phyloP scores from a whole-genome alignment of 2,329 filamentous ascomycete genomes.

The Simplicillium aogashimaense region DNA sequence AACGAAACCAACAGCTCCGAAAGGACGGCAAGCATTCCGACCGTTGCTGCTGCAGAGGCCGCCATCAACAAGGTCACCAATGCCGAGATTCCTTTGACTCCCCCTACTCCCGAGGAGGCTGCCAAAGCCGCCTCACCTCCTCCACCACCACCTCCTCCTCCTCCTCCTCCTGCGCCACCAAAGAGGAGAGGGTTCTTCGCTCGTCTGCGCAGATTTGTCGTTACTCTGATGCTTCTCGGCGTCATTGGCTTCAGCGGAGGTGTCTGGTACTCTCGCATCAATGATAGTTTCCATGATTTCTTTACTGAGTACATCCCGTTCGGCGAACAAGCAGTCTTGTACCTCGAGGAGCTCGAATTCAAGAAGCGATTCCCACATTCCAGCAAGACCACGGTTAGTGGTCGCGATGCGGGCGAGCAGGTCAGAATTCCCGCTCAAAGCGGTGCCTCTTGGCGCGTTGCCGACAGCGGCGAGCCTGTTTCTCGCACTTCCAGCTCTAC shows the following conservation, averaged over 20 bases:
- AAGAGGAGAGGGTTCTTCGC: constrained; percentile 58
- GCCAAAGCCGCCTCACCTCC: constrained; percentile 18
- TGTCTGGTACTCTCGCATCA: constrained; percentile 85
- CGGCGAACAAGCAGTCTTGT: constrained; percentile 88
- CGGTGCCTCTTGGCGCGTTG: constrained; percentile 72
- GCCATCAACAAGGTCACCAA: constrained; percentile 24
- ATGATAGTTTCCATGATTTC: constrained; percentile 98
- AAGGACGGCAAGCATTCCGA: constrained; percentile 20
- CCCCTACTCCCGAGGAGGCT: constrained; percentile 15
- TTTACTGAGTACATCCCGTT: constrained; percentile 96
- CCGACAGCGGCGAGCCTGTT: constrained; percentile 46
- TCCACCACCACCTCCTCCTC: constrained; percentile 24
- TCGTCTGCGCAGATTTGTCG: constrained; percentile 66
- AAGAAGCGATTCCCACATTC: constrained; percentile 65
- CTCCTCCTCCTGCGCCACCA: constrained; percentile 26
- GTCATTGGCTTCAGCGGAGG: constrained; percentile 76
- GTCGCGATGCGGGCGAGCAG: constrained; percentile 52
- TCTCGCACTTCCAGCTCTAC: constrained; percentile 54
- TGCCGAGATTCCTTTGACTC: constrained; percentile 28
- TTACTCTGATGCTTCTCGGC: constrained; percentile 67
- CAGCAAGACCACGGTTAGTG: constrained; percentile 31
- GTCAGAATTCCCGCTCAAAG: constrained; percentile 79
- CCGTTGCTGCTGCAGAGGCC: constrained; percentile 26
- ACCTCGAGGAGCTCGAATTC: constrained; percentile 92
- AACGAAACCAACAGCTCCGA: constrained; percentile 42